Evolutionary conservation across 768 basidiomycete species (phyloP), one percentile per base, ranked within the genome.

Genomic region (Pulveroboletus sp.): DNA sequence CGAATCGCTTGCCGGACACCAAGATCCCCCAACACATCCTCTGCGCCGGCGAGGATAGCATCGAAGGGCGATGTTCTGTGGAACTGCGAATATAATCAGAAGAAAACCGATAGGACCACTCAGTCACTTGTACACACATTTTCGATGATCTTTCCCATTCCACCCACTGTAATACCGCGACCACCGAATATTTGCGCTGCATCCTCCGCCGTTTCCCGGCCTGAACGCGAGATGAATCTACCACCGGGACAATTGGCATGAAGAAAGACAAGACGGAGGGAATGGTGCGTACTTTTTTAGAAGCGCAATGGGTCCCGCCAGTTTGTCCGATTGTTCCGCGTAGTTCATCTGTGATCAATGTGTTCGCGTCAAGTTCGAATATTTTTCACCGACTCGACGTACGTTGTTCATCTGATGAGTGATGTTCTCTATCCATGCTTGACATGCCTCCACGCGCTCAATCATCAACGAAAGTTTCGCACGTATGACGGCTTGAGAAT

Each of bases 371-470:
- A 17, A 12, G n/a, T 24, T 27, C 17, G 29, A 22, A 3, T 26
- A 26, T 35, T 2, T 14, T 24, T 37, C 38, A 26, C 12, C 26
- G 46, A 26, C 2, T 17, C 34, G 20, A 66, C 76, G 29, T 47
- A 89, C 88, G 61, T 91, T 83, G 63, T 86, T 90, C 92, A 95
- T 94, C 66, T 96, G 93, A 63, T 86, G 82, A 3, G 93, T 96
- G 46, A 96, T 74, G 19, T 75, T 79, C 73, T 98, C 94, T 11
- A 93, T 78, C 92, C 92, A 96, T 42, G 83, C 83, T 62, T 95
- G 93, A 52, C 75, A 82, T 17, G 77, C 79, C 70, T 98, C 93
- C 35, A 93, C 79, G 34, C 91, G 85, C 49, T 89, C 83, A 41
- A 97, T 93, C 91, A 97, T 96, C 41, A 71, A 68, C 19, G 89